Percentiles rank a stretch among this genome's conserved stretches.
Conservation (phyloP, 371 early-diverging fungal species). For the Saksenaea oblongispora region DNA sequence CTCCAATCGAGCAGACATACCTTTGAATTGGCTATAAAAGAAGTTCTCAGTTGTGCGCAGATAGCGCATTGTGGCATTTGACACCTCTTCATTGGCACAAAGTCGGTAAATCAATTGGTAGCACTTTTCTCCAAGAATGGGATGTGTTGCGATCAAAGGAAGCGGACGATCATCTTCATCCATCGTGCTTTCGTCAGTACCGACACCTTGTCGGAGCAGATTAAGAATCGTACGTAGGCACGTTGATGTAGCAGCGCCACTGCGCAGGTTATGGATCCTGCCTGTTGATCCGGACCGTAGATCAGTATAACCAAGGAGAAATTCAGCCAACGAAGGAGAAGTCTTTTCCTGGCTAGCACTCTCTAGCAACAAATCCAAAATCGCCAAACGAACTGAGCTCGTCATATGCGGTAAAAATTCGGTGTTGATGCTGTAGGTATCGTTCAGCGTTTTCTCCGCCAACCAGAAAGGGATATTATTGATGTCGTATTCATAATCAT, state of each 20-base stretch:
- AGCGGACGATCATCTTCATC: slow-evolving; percentile 18
- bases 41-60: slow-evolving; percentile 81
- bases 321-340: slow-evolving; percentile 82
- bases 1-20: slow-evolving; percentile 51
- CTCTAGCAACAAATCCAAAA: slow-evolving; percentile 69
- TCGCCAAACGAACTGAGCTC: slow-evolving; percentile 67
- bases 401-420: slow-evolving; percentile 20
- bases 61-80: slow-evolving; percentile 74
- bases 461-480: slow-evolving; percentile 53
- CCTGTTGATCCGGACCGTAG: slow-evolving; percentile 6
- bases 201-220: slow-evolving; percentile 59
- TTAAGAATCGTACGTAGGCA: slow-evolving; percentile 76
- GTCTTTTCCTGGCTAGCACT: slow-evolving; percentile 50
- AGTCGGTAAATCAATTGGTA: slow-evolving; percentile 82
- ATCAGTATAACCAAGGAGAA: slow-evolving; percentile 71
- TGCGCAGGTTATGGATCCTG: slow-evolving; percentile 46
- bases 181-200: slow-evolving; percentile 19
- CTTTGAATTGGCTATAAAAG: slow-evolving; percentile 62
- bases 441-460: slow-evolving; percentile 24
- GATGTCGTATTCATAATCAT: slow-evolving; percentile 48
- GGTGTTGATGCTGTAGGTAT: slow-evolving; percentile 19
- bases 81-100: slow-evolving; percentile 70
- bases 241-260: slow-evolving; percentile 32
- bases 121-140: slow-evolving; percentile 84
- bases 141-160: slow-evolving; percentile 69